phyloP scores from a whole-genome alignment of 495 filamentous ascomycete genomes.

The Penicillium herquei region DNA sequence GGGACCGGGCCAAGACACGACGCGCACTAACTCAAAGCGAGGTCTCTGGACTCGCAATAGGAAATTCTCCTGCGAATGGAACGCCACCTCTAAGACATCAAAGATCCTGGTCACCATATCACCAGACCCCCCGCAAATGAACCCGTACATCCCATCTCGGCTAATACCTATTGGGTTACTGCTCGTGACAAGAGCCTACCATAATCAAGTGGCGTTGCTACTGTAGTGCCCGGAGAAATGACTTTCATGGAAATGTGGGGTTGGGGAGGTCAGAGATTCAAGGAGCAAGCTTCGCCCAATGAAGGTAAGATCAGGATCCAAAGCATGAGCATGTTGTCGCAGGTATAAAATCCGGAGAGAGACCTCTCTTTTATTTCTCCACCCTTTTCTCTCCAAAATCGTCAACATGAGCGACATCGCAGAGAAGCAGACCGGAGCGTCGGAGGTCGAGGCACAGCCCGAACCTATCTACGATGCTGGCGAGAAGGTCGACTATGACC shows the following conservation, averaged over 20 bases:
- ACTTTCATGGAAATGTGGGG: constrained; percentile 13
- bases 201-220: constrained; percentile 27
- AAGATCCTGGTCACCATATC: constrained; percentile 9
- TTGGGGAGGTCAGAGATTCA: constrained; percentile 22
- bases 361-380: constrained; percentile 24
- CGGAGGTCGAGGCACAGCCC: constrained; percentile 41
- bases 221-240: constrained; percentile 19
- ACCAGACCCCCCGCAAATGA: constrained; percentile 15
- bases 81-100: constrained; percentile 12
- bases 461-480: constrained; percentile 40
- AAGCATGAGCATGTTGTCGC: constrained; percentile 21
- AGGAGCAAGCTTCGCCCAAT: constrained; percentile 31
- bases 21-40: constrained; percentile 10
- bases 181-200: constrained; percentile 16
- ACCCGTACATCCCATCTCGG: constrained; percentile 23
- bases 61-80: constrained; percentile 19
- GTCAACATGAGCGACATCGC: constrained; percentile 40
- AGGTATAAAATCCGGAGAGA: constrained; percentile 32
- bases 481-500: constrained; percentile 47
- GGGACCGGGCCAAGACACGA: constrained; percentile 4
- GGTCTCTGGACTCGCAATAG: constrained; percentile 9
- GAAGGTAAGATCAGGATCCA: constrained; percentile 21
- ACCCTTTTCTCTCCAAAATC: constrained; percentile 27
- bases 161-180: constrained; percentile 15
- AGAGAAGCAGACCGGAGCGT: constrained; percentile 34